These are phyloP conservation scores for Penicillium nordicum DNA, from an alignment of 2,329 filamentous ascomycete genomes.

Conservation along the genomic window DNA sequence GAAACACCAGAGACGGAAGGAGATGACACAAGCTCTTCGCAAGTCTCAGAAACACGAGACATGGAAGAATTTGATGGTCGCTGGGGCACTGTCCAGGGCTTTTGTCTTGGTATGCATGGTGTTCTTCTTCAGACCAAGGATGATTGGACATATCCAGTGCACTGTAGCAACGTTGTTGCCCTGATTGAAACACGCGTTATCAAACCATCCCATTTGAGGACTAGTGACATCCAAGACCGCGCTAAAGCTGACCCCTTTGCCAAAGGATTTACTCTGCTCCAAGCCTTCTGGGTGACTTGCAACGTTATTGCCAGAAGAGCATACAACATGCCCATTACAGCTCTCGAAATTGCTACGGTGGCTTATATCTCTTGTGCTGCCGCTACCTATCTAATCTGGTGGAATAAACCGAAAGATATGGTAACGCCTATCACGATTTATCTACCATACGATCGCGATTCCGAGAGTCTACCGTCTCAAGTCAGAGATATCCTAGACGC, in stretches of 20 bases:
- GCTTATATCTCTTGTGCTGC: slow-evolving; percentile 11
- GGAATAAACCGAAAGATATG: slow-evolving; percentile 20
- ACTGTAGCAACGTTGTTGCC: neutral
- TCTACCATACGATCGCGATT: slow-evolving; percentile 2
- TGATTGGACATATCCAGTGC: slow-evolving; percentile 8
- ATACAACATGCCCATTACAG: slow-evolving; percentile 9
- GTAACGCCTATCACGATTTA: slow-evolving; percentile 12
- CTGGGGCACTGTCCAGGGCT: slow-evolving; percentile 4
- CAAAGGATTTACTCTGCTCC: slow-evolving; percentile 11
- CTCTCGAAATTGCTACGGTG: slow-evolving; percentile 14
- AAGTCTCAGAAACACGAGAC: neutral
- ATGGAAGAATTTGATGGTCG: neutral
- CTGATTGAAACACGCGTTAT: slow-evolving; percentile 11
- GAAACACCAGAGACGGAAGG: too few relatives aligned
- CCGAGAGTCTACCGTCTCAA: slow-evolving; percentile 1
- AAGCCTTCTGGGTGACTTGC: slow-evolving; percentile 7
- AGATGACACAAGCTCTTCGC: neutral
- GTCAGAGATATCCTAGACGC: neutral
- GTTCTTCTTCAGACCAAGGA: slow-evolving; percentile 8
- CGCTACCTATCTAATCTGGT: slow-evolving; percentile 12
- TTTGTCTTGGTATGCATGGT: slow-evolving; percentile 5
- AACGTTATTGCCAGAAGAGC: slow-evolving; percentile 12
- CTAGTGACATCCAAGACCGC: slow-evolving; percentile 12
- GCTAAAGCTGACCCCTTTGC: slow-evolving; percentile 15
- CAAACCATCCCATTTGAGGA: slow-evolving; percentile 3